A percentile compares a stretch with the other conserved stretches of the same genome.
phyloP scores from a whole-genome alignment of 306 rosid species.

The Gillenia trifoliata region DNA sequence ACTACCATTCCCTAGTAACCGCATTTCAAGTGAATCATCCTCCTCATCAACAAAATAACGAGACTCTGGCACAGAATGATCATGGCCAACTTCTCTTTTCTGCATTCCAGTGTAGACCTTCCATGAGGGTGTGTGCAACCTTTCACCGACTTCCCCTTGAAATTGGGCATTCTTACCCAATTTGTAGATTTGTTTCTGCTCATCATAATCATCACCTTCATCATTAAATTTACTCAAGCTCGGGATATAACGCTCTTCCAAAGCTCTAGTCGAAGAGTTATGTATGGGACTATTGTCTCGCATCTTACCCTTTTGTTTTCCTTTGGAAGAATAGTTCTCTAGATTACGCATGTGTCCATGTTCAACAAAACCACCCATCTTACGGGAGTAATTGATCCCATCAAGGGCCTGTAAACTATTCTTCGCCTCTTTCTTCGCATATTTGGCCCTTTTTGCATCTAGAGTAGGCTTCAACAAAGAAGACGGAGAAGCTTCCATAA shows the following conservation, averaged over 20 bases:
- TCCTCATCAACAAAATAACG: conserved; percentile 49
- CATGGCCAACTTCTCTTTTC: conserved; percentile 42
- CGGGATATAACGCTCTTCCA: conserved; percentile 46
- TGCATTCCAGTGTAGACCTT: conserved; percentile 50
- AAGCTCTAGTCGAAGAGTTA: conserved; percentile 33
- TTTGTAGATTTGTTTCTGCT: conserved; percentile 38
- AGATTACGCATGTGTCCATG: conserved; percentile 38
- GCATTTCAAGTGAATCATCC: conserved; percentile 46
- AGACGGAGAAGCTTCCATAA: conserved; percentile 51
- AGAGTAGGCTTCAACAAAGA: conserved; percentile 46
- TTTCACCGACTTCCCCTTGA: conserved; percentile 44
- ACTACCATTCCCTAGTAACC: conserved; percentile 38
- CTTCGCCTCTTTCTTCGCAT: conserved; percentile 48
- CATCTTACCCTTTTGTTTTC: conserved; percentile 67
- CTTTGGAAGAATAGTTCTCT: conserved; percentile 51
- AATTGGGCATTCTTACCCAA: conserved; percentile 49
- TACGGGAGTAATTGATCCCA: conserved; percentile 39
- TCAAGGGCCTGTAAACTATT: conserved; percentile 26
- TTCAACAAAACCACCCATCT: conserved; percentile 44
- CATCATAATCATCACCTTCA: conserved; percentile 41
- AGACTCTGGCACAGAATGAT: conserved; percentile 37
- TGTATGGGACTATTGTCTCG: conserved; percentile 43
- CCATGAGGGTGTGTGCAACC: conserved; percentile 34
- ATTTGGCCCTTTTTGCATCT: conserved; percentile 55
- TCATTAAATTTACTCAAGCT: conserved; percentile 43